Evolutionary conservation across 345 rosid genomes (phyloP).

Genomic region (Pistacia integerrima): DNA sequence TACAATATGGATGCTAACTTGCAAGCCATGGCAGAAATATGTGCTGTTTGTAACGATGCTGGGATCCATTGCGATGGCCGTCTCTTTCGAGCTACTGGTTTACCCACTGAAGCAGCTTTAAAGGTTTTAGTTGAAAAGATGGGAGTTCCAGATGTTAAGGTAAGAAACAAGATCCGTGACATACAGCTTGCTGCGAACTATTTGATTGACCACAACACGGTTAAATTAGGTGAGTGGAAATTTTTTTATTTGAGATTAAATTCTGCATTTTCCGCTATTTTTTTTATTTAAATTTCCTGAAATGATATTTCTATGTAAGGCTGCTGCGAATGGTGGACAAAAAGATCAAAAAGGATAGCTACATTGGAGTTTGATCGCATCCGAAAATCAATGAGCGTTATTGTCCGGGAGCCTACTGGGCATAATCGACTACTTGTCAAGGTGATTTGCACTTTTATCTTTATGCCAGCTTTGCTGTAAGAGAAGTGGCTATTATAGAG

Average conservation of each 20-base stretch:
- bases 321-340: slow-evolving; percentile 84
- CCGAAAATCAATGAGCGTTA: slow-evolving; percentile 88
- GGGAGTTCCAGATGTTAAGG: slow-evolving; percentile 70
- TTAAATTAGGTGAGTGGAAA: slow-evolving; percentile 59
- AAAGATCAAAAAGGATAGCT: slow-evolving; percentile 67
- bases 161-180: slow-evolving; percentile 49
- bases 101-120: slow-evolving; percentile 97
- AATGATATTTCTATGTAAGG: slow-evolving; percentile 36
- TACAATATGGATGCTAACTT: slow-evolving; percentile 86
- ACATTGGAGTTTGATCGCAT: slow-evolving; percentile 89
- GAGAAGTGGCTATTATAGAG: neutral
- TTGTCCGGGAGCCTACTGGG: slow-evolving; percentile 68
- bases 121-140: slow-evolving; percentile 92
- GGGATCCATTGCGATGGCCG: slow-evolving; percentile 74
- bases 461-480: neutral
- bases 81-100: slow-evolving; percentile 79
- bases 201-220: slow-evolving; percentile 60
- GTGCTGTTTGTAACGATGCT: slow-evolving; percentile 90
- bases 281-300: slow-evolving; percentile 4
- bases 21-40: slow-evolving; percentile 79
- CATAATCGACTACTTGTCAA: slow-evolving; percentile 77
- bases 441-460: slow-evolving; percentile 42
- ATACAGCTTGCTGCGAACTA: slow-evolving; percentile 54
- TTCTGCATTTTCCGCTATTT: neutral
- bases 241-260: neutral